phyloP scores from a whole-genome alignment of 78 protist genomes.

The Emiliania huxleyi region DNA sequence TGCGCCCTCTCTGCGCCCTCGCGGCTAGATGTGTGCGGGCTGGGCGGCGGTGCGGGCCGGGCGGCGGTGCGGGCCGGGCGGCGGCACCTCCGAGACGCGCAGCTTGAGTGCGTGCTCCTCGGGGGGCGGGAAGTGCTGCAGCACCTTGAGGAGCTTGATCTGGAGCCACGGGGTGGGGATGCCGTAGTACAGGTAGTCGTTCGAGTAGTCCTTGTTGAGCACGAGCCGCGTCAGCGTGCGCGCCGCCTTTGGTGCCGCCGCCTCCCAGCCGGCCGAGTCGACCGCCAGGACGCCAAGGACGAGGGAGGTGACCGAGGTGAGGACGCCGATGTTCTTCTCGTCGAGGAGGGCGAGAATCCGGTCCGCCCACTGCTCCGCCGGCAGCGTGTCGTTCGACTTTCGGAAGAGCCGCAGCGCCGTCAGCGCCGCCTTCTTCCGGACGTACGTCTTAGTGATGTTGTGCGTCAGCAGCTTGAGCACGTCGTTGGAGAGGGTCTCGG shows the following conservation, averaged over 20 bases:
- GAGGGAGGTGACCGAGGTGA: constrained; percentile 70
- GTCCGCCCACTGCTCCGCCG: neutral
- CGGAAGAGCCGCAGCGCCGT: constrained; percentile 89
- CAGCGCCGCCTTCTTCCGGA: constrained; percentile 88
- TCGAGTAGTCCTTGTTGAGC: constrained; percentile 50
- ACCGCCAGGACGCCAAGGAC: constrained; percentile 59
- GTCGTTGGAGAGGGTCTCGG: constrained; percentile 82
- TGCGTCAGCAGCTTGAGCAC: constrained; percentile 75
- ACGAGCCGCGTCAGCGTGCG: constrained; percentile 53
- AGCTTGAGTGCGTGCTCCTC: constrained; percentile 2
- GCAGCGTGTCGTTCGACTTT: constrained; percentile 60
- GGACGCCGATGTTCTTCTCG: constrained; percentile 73
- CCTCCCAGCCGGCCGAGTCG: constrained; percentile 23
- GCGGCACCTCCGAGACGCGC: neutral
- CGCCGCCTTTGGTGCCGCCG: constrained; percentile 36
- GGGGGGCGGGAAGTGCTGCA: constrained; percentile 86
- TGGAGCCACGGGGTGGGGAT: constrained; percentile 94
- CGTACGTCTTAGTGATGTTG: neutral
- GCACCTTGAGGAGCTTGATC: constrained; percentile 87
- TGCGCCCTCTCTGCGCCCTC: too few relatives aligned
- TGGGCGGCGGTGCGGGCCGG: too few relatives aligned
- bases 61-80: too few relatives aligned
- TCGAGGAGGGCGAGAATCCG: constrained; percentile 67
- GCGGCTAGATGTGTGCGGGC: too few relatives aligned
- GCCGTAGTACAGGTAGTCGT: constrained; percentile 88